These are phyloP conservation scores for Neofusicoccum umdonicola DNA, from an alignment of 2,329 filamentous ascomycete genomes.

Conservation along the genomic window DNA sequence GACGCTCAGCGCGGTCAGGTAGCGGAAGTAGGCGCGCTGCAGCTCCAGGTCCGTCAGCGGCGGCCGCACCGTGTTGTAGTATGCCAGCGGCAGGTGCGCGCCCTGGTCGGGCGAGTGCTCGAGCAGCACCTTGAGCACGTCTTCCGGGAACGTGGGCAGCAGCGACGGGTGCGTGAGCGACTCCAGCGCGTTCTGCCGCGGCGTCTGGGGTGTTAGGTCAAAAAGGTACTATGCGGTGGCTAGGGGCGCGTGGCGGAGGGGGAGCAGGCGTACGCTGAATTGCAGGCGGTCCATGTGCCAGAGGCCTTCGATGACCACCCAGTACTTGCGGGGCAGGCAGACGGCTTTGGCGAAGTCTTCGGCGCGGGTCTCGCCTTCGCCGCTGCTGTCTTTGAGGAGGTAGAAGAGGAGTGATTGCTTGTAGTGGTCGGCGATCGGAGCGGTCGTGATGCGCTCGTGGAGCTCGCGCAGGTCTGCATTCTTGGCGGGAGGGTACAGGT, in stretches of 20 bases:
- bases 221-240: background rate
- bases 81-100: slow-evolving; percentile 67
- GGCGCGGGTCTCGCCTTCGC: slow-evolving; percentile 48
- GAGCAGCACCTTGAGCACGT: slow-evolving; percentile 71
- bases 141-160: slow-evolving; percentile 77
- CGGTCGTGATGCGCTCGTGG: slow-evolving; percentile 67
- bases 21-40: slow-evolving; percentile 66
- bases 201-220: slow-evolving; percentile 6
- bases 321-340: slow-evolving; percentile 72
- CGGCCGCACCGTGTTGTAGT: slow-evolving; percentile 74
- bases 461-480: slow-evolving; percentile 66
- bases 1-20: slow-evolving; percentile 65
- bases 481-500: slow-evolving; percentile 71
- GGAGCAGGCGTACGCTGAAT: slow-evolving; percentile 46
- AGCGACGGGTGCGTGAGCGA: slow-evolving; percentile 77
- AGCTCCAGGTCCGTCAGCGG: slow-evolving; percentile 64
- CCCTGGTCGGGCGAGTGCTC: slow-evolving; percentile 56
- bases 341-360: slow-evolving; percentile 60
- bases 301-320: slow-evolving; percentile 76
- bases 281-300: slow-evolving; percentile 76
- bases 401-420: slow-evolving; percentile 84
- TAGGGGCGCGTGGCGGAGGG: slow-evolving; percentile 38
- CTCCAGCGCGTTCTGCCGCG: slow-evolving; percentile 56
- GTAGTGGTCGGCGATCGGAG: slow-evolving; percentile 66
- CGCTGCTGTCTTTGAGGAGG: slow-evolving; percentile 68